Evolutionary conservation across 164 flowering plant genomes (phyloP), one percentile per base, ranked within the genome.

Genomic region (Liquidambar formosana): DNA sequence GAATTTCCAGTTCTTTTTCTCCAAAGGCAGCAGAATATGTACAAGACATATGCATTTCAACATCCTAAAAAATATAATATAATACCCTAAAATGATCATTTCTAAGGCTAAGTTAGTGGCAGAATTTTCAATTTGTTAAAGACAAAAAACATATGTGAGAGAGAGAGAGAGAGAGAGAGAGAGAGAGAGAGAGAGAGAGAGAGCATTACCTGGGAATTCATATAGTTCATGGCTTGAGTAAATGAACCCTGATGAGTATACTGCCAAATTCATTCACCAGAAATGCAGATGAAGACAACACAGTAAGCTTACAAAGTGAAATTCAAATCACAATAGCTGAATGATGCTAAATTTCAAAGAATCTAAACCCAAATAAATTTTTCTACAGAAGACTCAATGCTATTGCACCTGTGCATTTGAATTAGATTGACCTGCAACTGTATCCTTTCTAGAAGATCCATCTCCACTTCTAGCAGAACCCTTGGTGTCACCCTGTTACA

Each of bases 401-500:
- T 18, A 57, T 13, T 14, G 33, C 45, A 88, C 90, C 87, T 86
- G 90, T 6, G 75, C 65, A 69, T 58, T 76, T 63, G 80, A 81
- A 75, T 4, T 69, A 51, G 77, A 68, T 54, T 77, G 80, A 57
- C 72, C 58, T n/a, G 78, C 83, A 68, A 67, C 69, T 59, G 70
- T 63, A 54, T 86, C 89, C 48, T 77, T 83, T 68, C 71, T 74
- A 45, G 69, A 70, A 63, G 79, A 76, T 26, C 63, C 75, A 56
- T 81, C 83, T 25, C 78, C 80, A 72, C 77, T 73, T 54, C 76
- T 85, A 1, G 78, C 85, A 57, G 93, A 83, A 45, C 88, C 90
- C 77, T 82, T 86, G 19, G 89, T 71, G 60, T 88, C 93, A 61
- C 90, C 89, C 93, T 88, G 65, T 21, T 38, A 72, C 18, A 73